These are phyloP conservation scores for Linnemannia schmuckeri DNA, from an alignment of 192 early-diverging fungal species.

Conservation along the genomic window DNA sequence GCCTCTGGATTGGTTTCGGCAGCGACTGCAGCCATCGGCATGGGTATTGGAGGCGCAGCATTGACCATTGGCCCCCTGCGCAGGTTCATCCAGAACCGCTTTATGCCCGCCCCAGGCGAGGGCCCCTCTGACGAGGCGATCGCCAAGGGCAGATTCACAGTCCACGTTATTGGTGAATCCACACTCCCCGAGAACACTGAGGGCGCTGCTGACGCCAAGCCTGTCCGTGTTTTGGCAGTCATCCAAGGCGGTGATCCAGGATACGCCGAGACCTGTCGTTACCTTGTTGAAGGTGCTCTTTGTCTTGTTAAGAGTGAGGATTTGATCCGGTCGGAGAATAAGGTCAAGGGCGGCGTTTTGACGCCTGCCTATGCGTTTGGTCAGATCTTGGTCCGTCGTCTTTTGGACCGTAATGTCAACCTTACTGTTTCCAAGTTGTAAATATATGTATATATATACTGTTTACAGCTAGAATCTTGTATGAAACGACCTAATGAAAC, in stretches of 20 bases:
- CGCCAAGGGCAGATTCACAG: conserved; percentile 64
- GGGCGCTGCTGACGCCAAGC: conserved; percentile 7
- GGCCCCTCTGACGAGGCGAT: conserved; percentile 75
- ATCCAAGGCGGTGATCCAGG: conserved; percentile 77
- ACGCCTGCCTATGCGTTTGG: conserved; percentile 90
- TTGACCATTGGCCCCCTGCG: conserved; percentile 47
- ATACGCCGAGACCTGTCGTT: conserved; percentile 85
- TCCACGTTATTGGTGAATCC: conserved; percentile 63
- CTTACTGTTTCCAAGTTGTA: conserved; percentile 39
- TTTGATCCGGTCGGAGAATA: conserved; percentile 57
- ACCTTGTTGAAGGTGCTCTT: conserved; percentile 84
- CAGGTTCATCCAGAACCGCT: conserved; percentile 27
- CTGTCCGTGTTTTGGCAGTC: conserved; percentile 18
- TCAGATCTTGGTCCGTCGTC: conserved; percentile 70
- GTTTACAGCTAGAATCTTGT: too few relatives aligned
- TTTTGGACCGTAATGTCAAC: conserved; percentile 71
- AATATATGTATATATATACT: too few relatives aligned
- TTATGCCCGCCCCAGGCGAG: conserved; percentile 75
- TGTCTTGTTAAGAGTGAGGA: conserved; percentile 75
- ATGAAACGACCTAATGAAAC: too few relatives aligned
- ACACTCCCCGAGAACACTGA: conserved; percentile 62
- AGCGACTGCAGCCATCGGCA: conserved; percentile 52
- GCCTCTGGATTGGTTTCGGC: conserved; percentile 57
- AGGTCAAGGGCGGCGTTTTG: conserved; percentile 77
- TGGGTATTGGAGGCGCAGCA: conserved; percentile 50